These are phyloP conservation scores for Dipteronia dyeriana DNA, from an alignment of 345 rosid species.

Conservation along the genomic window DNA sequence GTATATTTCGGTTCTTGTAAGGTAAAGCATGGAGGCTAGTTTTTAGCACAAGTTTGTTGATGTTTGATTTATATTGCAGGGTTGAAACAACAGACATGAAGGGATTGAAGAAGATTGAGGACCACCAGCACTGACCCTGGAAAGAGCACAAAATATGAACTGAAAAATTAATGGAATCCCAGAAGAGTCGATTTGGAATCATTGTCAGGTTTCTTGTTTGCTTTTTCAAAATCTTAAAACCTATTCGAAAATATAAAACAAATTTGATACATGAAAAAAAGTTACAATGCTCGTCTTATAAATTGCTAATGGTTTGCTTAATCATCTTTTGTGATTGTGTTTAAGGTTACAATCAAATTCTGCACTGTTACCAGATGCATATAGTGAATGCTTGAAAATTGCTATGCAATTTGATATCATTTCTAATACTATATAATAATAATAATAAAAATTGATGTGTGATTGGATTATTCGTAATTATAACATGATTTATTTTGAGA, in stretches of 20 bases:
- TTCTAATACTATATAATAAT: too few species aligned
- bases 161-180: neutral
- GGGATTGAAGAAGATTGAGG: constrained; percentile 79
- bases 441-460: too few species aligned
- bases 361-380: neutral
- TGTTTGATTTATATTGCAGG: constrained; percentile 33
- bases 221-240: neutral
- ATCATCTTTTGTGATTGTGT: neutral
- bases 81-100: constrained; percentile 90
- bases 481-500: too few species aligned
- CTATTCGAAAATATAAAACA: neutral
- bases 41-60: neutral
- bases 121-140: constrained; percentile 38
- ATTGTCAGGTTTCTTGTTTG: neutral
- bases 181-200: neutral
- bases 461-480: too few species aligned
- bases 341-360: neutral
- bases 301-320: neutral
- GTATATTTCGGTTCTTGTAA: neutral
- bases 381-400: too few species aligned
- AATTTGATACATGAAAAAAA: constrained; percentile 12
- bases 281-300: neutral
- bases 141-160: neutral
- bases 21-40: neutral
- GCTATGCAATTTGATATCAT: too few species aligned